Evolutionary conservation across 2,329 filamentous ascomycete genomes (phyloP).

Genomic region (Sporothrix dimorphospora): DNA sequence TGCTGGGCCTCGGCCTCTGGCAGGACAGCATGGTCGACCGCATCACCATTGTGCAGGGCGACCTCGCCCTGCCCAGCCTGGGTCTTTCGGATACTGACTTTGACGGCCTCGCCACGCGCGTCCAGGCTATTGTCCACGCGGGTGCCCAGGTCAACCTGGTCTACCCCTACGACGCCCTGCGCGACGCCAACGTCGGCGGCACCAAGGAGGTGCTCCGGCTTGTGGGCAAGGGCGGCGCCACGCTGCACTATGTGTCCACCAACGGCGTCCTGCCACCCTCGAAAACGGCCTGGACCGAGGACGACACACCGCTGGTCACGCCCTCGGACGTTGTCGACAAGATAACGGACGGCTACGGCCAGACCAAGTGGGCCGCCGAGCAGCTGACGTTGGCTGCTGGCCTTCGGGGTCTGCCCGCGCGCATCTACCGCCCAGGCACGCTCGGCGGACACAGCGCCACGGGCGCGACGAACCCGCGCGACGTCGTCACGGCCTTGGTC

Average conservation of each 20-base stretch:
- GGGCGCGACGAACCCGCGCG: slow-evolving; percentile 77
- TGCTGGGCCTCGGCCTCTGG: slow-evolving; percentile 80
- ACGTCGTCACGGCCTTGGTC: slow-evolving; percentile 74
- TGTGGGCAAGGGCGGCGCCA: slow-evolving; percentile 66
- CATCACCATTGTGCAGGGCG: slow-evolving; percentile 74
- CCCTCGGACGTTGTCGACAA: slow-evolving; percentile 67
- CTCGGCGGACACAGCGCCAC: slow-evolving; percentile 77
- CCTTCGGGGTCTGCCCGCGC: slow-evolving; percentile 67
- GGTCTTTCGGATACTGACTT: slow-evolving; percentile 69
- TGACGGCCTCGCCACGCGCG: slow-evolving; percentile 63
- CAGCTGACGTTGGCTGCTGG: slow-evolving; percentile 72
- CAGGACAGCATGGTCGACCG: slow-evolving; percentile 76
- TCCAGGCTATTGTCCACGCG: slow-evolving; percentile 76
- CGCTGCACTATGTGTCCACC: slow-evolving; percentile 77
- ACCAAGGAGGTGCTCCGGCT: slow-evolving; percentile 74
- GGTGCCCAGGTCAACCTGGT: slow-evolving; percentile 80
- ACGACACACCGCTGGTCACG: slow-evolving; percentile 63
- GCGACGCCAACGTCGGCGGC: slow-evolving; percentile 77
- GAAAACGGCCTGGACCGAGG: slow-evolving; percentile 70
- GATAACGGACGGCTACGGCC: slow-evolving; percentile 73
- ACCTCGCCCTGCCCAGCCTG: slow-evolving; percentile 68
- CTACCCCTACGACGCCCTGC: slow-evolving; percentile 77
- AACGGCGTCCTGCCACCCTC: slow-evolving; percentile 78
- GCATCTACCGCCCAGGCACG: slow-evolving; percentile 73
- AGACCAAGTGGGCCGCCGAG: slow-evolving; percentile 82